Conservation (phyloP, 106 monocot genomes). For the Acorus gramineus region DNA sequence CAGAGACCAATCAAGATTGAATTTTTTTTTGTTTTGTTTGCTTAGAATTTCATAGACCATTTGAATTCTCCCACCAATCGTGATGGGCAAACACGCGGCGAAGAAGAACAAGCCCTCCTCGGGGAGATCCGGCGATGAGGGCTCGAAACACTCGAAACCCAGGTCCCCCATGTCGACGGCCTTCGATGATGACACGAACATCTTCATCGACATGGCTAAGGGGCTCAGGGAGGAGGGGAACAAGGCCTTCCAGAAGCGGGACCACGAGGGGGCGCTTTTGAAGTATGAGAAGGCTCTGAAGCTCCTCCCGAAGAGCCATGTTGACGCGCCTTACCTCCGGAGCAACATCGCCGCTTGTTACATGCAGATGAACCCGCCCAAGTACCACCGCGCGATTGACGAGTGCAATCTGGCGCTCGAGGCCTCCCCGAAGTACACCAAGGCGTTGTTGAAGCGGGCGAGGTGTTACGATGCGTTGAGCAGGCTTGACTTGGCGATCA, state of each 20-base stretch:
- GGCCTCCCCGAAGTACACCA: constrained; percentile 63
- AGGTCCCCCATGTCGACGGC: constrained; percentile 24
- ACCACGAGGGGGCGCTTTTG: constrained; percentile 68
- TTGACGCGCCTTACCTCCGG: constrained; percentile 51
- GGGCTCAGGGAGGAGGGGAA: constrained; percentile 84
- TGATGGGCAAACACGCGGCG: constrained; percentile 74
- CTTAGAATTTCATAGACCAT: too few species aligned
- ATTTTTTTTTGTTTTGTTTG: too few species aligned
- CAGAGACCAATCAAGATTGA: too few species aligned
- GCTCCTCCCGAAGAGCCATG: constrained; percentile 62
- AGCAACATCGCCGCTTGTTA: constrained; percentile 81
- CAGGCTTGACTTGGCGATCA: constrained; percentile 47
- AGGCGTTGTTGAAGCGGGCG: constrained; percentile 79
- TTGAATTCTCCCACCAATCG: too few species aligned
- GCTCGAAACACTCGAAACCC: constrained; percentile 18
- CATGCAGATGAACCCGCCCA: constrained; percentile 68
- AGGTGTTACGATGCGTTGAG: constrained; percentile 73
- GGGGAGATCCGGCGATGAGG: constrained; percentile 7
- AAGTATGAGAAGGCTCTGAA: constrained; percentile 87
- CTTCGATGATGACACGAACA: constrained; percentile 48
- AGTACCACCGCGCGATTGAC: constrained; percentile 57
- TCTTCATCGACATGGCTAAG: constrained; percentile 70
- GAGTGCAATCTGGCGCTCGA: constrained; percentile 81
- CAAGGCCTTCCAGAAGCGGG: constrained; percentile 62
- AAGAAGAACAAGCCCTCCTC: constrained; percentile 58